These are phyloP conservation scores for Raddia guianensis DNA, from an alignment of 176 grass and related monocot genomes.

Conservation along the genomic window DNA sequence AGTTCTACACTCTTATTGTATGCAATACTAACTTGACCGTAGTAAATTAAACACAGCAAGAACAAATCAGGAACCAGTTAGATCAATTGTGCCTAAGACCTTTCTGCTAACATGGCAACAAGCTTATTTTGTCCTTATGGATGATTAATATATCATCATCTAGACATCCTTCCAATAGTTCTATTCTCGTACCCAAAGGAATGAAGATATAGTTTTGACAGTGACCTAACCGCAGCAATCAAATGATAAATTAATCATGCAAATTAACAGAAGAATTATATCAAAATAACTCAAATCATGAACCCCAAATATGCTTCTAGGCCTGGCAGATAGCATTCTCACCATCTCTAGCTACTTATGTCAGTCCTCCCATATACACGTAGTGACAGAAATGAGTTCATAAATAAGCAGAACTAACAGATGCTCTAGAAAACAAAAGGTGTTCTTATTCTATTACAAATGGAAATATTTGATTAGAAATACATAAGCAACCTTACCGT, in stretches of 20 bases:
- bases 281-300: constrained; percentile 7
- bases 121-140: background rate
- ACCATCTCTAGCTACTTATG: background rate
- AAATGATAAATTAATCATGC: constrained; percentile 16
- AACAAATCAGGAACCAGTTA: constrained; percentile 28
- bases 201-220: constrained; percentile 16
- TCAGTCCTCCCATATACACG: background rate
- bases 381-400: constrained; percentile 5
- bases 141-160: constrained; percentile 10
- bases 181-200: background rate
- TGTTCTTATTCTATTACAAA: constrained; percentile 25
- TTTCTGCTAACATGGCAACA: background rate
- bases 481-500: constrained; percentile 69
- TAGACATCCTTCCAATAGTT: constrained; percentile 7
- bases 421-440: background rate
- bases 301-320: constrained; percentile 6
- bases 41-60: background rate
- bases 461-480: constrained; percentile 32
- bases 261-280: background rate
- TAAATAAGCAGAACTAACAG: constrained; percentile 32
- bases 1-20: background rate
- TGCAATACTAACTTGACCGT: background rate
- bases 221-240: constrained; percentile 4
- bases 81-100: background rate
- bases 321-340: constrained; percentile 1